A percentile compares a stretch with the other conserved stretches of the same genome.
phyloP scores from a whole-genome alignment of 1,284 basidiomycete genomes.

The Marasmius tenuissimus region DNA sequence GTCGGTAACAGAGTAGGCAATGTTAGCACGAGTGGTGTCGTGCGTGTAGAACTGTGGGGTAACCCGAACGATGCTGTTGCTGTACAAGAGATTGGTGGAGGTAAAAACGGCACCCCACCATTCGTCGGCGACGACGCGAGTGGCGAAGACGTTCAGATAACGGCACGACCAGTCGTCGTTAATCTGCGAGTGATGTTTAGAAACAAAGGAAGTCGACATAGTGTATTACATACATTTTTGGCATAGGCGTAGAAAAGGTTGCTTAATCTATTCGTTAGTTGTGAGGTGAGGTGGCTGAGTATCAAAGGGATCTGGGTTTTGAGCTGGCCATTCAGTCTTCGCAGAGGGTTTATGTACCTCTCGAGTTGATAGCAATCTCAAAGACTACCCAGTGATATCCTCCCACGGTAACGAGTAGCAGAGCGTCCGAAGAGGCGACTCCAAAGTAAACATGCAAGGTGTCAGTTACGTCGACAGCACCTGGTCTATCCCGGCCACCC shows the following conservation, averaged over 20 bases:
- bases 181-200: not conserved
- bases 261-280: no score
- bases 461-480: no score
- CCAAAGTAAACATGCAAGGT: no score
- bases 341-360: no score
- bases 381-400: no score
- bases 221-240: not conserved
- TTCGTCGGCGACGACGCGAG: constrained; percentile 13
- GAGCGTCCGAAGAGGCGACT: no score
- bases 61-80: constrained; percentile 4
- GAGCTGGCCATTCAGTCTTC: no score
- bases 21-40: not conserved
- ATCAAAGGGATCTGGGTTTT: no score
- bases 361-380: no score
- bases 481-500: no score
- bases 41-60: constrained; percentile 16
- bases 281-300: no score
- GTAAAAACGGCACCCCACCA: constrained; percentile 14
- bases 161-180: constrained; percentile 8
- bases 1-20: constrained; percentile 3
- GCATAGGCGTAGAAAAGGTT: not conserved
- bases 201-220: not conserved
- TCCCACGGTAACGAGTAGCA: no score
- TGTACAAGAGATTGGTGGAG: constrained; percentile 1
- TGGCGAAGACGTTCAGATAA: constrained; percentile 9